These are phyloP conservation scores for Xylariaceae sp. DNA, from an alignment of 2,329 filamentous ascomycete species.

Conservation along the genomic window DNA sequence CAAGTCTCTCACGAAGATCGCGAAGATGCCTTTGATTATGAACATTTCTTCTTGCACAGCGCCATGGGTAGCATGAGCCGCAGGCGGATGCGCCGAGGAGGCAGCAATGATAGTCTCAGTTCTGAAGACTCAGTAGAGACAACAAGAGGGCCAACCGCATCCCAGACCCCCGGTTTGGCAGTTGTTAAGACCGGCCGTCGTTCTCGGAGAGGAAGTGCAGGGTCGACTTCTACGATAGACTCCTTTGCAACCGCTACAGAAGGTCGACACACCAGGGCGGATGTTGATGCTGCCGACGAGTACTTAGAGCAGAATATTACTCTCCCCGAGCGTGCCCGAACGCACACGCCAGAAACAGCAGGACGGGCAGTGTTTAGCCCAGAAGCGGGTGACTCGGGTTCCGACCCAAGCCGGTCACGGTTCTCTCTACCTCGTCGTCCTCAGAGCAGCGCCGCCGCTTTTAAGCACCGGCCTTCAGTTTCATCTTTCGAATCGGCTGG, in stretches of 20 bases:
- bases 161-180: slow-evolving; percentile 22
- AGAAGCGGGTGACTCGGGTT: slow-evolving; percentile 34
- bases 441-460: slow-evolving; percentile 47
- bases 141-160: slow-evolving; percentile 55
- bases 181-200: slow-evolving; percentile 34
- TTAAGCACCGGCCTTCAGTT: slow-evolving; percentile 60
- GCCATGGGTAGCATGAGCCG: slow-evolving; percentile 80
- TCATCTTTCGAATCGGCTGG: slow-evolving; percentile 64
- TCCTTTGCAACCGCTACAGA: slow-evolving; percentile 65
- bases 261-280: slow-evolving; percentile 42
- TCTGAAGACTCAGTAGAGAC: slow-evolving; percentile 69
- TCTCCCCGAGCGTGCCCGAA: slow-evolving; percentile 35
- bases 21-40: slow-evolving; percentile 94
- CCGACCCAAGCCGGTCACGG: slow-evolving; percentile 34
- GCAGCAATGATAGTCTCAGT: slow-evolving; percentile 59
- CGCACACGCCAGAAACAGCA: slow-evolving; percentile 42
- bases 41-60: slow-evolving; percentile 93
- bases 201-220: slow-evolving; percentile 52
- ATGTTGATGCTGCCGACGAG: slow-evolving; percentile 29
- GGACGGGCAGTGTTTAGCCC: slow-evolving; percentile 36
- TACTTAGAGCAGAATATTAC: slow-evolving; percentile 30
- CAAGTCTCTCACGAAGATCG: slow-evolving; percentile 86
- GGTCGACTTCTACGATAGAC: slow-evolving; percentile 57
- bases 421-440: slow-evolving; percentile 51
- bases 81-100: slow-evolving; percentile 51